Conservation (phyloP, 179 eudicot genomes). For the Corrigiola litoralis region DNA sequence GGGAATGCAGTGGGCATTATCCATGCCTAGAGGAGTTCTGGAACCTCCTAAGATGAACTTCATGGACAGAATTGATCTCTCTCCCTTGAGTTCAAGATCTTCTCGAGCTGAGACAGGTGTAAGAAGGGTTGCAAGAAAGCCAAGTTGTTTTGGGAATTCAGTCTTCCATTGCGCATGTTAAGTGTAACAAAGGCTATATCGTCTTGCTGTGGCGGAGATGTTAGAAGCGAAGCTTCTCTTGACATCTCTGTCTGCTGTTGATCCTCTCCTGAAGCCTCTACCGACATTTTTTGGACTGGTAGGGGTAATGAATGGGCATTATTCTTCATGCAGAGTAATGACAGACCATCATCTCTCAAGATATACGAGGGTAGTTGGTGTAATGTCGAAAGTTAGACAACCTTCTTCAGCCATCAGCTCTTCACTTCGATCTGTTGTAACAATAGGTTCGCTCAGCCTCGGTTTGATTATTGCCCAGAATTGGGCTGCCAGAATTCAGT, state of each 20-base stretch:
- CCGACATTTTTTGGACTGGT: background rate
- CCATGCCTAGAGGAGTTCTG: constrained; percentile 60
- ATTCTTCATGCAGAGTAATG: background rate
- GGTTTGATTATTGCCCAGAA: no score
- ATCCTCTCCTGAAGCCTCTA: background rate
- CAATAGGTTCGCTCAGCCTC: no score
- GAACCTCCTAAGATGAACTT: constrained; percentile 69
- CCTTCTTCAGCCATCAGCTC: no score
- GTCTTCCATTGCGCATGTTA: constrained; percentile 70
- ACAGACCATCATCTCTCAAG: no score
- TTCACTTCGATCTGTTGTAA: no score
- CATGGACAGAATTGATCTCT: constrained; percentile 61
- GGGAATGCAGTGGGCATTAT: constrained; percentile 96
- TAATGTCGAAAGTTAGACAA: no score
- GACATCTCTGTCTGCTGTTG: background rate
- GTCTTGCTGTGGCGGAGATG: background rate
- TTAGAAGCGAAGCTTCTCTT: background rate
- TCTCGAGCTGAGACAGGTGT: constrained; percentile 37
- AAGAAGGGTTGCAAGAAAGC: constrained; percentile 44
- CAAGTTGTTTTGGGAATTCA: constrained; percentile 62
- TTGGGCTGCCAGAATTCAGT: no score
- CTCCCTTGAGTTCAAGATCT: constrained; percentile 38
- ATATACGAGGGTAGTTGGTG: no score
- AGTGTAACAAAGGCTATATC: constrained; percentile 2
- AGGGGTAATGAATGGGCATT: background rate